Evolutionary conservation across 306 rosid species (phyloP).

Genomic region (Quercus aquifolioides): DNA sequence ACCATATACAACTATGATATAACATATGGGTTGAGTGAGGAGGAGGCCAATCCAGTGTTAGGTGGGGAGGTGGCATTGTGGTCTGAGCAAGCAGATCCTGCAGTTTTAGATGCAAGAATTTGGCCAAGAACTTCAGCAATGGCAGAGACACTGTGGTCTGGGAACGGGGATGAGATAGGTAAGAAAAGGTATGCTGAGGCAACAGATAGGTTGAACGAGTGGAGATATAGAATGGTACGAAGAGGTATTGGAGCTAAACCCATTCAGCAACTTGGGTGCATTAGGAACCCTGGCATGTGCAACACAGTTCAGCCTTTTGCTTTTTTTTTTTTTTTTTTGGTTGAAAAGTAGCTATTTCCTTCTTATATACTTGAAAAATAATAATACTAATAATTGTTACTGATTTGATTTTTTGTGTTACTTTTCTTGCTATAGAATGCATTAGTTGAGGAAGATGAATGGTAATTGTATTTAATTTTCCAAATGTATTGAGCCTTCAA

Average conservation of each 20-base stretch:
- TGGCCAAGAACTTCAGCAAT: slow-evolving; percentile 88
- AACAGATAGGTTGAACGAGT: slow-evolving; percentile 77
- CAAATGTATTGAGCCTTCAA: no score
- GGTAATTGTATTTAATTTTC: no score
- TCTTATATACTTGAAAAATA: background rate
- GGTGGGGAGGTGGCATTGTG: no score
- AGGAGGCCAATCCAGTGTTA: no score
- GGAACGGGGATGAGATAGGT: slow-evolving; percentile 68
- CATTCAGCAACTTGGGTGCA: slow-evolving; percentile 87
- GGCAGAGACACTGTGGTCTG: slow-evolving; percentile 85
- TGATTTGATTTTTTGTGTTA: no score
- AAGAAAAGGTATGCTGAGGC: slow-evolving; percentile 69
- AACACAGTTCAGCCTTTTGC: slow-evolving; percentile 29
- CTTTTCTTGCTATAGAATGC: no score
- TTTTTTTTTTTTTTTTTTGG: no score
- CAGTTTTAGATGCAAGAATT: slow-evolving; percentile 62
- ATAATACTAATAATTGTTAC: no score
- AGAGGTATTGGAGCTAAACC: slow-evolving; percentile 88
- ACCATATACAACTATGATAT: no score
- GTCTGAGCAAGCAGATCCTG: slow-evolving; percentile 59
- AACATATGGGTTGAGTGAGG: no score
- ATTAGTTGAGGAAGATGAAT: no score
- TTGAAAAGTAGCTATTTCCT: slow-evolving; percentile 20
- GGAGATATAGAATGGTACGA: slow-evolving; percentile 72
- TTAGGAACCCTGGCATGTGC: slow-evolving; percentile 85